Conservation (phyloP, 306 rosid genomes). For the Malus sylvestris region DNA sequence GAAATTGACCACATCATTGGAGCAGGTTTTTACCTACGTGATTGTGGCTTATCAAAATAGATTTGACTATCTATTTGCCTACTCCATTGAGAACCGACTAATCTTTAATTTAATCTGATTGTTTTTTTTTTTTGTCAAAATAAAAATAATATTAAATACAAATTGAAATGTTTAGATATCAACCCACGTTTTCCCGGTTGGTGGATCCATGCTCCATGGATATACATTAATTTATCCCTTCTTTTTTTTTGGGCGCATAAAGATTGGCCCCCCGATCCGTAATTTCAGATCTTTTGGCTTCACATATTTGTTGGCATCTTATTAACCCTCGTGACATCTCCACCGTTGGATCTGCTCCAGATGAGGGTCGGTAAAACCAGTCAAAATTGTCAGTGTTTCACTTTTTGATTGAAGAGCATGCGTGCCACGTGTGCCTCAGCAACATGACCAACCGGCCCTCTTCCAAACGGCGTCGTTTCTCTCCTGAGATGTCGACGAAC, state of each 20-base stretch:
- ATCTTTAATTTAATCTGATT: too few relatives aligned
- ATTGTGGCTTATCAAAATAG: too few relatives aligned
- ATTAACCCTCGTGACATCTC: neutral
- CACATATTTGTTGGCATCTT: neutral
- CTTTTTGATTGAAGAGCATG: neutral
- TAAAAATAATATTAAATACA: too few relatives aligned
- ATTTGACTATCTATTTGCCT: too few relatives aligned
- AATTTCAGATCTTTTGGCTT: conserved; percentile 8
- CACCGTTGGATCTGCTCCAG: neutral
- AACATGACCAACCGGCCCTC: neutral
- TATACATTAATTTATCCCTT: neutral
- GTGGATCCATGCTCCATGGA: neutral
- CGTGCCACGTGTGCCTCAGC: neutral
- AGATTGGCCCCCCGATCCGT: neutral
- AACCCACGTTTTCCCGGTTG: neutral
- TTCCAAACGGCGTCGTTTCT: conserved; percentile 32
- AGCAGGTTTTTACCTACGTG: too few relatives aligned
- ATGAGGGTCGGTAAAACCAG: neutral
- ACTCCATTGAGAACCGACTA: too few relatives aligned
- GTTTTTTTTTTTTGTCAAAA: too few relatives aligned
- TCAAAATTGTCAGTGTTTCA: neutral
- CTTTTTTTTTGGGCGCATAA: too few relatives aligned
- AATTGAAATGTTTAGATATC: too few relatives aligned
- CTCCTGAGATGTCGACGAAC: neutral
- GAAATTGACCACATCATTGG: too few relatives aligned